Evolutionary conservation across 331 rosid species (phyloP).

Genomic region (Malus hybrid): DNA sequence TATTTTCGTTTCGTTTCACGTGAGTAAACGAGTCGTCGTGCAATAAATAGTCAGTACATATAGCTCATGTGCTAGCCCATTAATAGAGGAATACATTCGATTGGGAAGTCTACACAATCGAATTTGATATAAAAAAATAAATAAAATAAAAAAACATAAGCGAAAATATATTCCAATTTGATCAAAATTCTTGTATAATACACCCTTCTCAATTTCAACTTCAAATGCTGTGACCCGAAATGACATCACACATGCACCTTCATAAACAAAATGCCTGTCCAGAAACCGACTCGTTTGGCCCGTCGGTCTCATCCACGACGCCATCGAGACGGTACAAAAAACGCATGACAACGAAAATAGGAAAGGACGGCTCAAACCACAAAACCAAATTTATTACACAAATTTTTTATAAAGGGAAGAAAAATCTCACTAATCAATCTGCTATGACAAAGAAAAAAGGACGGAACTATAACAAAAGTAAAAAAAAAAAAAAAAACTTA

Average conservation of each 20-base stretch:
- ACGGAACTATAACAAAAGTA: constrained; percentile 12
- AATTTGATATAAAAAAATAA: no score
- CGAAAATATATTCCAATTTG: no score
- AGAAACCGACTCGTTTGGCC: background rate
- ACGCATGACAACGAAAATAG: background rate
- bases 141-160: no score
- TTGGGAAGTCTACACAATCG: no score
- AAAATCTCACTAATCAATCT: constrained; percentile 18
- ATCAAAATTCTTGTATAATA: no score
- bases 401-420: background rate
- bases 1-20: no score
- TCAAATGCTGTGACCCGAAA: background rate
- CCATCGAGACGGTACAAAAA: no score
- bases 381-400: constrained; percentile 27
- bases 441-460: constrained; percentile 23
- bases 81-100: no score
- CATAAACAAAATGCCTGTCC: background rate
- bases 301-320: no score
- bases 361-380: constrained; percentile 3
- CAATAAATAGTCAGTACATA: no score
- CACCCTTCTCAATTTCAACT: background rate
- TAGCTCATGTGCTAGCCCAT: no score
- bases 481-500: background rate
- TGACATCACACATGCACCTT: background rate
- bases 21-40: no score